Base-by-base conservation (phyloP, 192 early-diverging fungal genomes). In the Radiomyces spectabilis region DNA sequence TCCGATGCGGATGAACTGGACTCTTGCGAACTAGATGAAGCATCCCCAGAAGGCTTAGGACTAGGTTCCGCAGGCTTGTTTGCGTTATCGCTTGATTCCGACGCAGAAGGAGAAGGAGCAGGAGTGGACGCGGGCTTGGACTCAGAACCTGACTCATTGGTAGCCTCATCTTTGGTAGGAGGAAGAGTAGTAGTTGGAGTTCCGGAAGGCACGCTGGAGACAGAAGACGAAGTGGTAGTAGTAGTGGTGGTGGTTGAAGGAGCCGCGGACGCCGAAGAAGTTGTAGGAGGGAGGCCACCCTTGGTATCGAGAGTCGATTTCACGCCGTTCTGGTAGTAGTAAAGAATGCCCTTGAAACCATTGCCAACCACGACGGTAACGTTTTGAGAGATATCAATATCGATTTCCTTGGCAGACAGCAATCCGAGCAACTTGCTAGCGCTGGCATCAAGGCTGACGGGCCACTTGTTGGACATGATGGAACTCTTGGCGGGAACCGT, bases 301-400 rank as follows among this genome's bases (percentile, higher is more conserved):
- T 39, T 40, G n/a, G 51, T 31, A 8, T 51, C 30, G 7, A 51
- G 22, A 6, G 16, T 32, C 4, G 46, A 51, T 3, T 13, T 2
- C 4, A 59, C 57, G 37, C 27, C 27, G 24, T 50, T 34, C 13
- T 59, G 57, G 40, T 46, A 32, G 30, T 59, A 59, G 18, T n/a
- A 29, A 15, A 59, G 34, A 1, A 24, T 21, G 13, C 39, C 43
- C 29, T 51, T 51, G 39, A 51, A 59, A 31, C 57, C 57, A 41
- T 50, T 27, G 33, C 13, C 4, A 22, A 59, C 57, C 12, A 33
- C 40, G 5, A 30, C 19, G 13, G 57, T 49, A 31, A 49, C 41
- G 48, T 51, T 59, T 42, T 59, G 57, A 15, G 12, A 33, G 12
- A 59, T 37, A 12, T 59, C 41, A 16, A 59, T 31, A 15, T 2